Evolutionary conservation across 164 flowering plant genomes (phyloP).

Genomic region (Pachysandra terminalis): DNA sequence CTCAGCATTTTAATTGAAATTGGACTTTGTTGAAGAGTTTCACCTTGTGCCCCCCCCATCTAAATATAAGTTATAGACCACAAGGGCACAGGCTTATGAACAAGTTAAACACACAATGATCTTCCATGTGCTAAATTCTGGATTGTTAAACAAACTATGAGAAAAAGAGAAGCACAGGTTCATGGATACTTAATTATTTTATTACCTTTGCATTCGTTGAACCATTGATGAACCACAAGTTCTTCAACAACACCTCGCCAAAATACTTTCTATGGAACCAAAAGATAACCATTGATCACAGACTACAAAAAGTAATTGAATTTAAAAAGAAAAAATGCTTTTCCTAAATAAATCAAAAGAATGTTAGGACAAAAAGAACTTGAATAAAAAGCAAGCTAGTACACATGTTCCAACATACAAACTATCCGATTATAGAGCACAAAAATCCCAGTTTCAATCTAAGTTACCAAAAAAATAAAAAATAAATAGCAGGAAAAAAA

Average conservation of each 20-base stretch:
- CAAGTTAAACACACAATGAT: not conserved
- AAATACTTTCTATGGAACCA: slow-evolving; percentile 64
- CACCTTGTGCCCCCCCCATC: too few species aligned
- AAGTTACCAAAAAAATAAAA: not conserved
- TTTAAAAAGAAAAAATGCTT: not conserved
- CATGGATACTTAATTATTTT: not conserved
- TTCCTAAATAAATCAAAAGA: not conserved
- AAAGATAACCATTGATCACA: slow-evolving; percentile 16
- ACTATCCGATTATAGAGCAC: not conserved
- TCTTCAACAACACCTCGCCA: slow-evolving; percentile 99
- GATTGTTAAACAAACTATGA: too few species aligned
- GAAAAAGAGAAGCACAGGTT: not conserved
- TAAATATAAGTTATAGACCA: too few species aligned
- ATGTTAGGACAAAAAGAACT: not conserved
- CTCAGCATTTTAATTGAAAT: too few species aligned
- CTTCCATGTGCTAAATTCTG: not conserved
- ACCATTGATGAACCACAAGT: slow-evolving; percentile 97
- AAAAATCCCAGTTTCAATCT: not conserved
- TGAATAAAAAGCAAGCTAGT: too few species aligned
- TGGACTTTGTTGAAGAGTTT: too few species aligned
- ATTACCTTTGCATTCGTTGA: slow-evolving; percentile 91
- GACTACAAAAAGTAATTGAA: not conserved
- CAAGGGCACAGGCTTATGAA: too few species aligned
- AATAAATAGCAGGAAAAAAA: not conserved
- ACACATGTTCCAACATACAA: not conserved